Conservation (phyloP, 2,329 filamentous ascomycete species). For the Stagonosporopsis cucurbitacearum region DNA sequence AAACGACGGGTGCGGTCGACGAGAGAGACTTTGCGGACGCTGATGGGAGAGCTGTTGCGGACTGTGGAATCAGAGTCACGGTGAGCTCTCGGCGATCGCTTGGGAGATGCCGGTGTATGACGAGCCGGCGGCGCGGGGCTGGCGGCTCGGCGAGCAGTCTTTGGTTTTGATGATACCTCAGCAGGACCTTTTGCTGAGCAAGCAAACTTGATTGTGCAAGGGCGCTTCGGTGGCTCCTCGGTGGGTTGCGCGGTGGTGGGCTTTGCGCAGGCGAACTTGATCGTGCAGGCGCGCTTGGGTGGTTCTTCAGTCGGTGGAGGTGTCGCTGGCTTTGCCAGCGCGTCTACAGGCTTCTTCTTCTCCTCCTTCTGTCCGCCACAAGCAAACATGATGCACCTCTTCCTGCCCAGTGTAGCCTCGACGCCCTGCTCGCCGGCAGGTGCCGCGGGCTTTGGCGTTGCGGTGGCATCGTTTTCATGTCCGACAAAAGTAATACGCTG, state of each 20-base stretch:
- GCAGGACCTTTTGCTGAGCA: slow-evolving; percentile 64
- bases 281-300: slow-evolving; percentile 65
- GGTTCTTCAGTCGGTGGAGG: slow-evolving; percentile 37
- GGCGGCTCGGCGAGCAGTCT: slow-evolving; percentile 51
- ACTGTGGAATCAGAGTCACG: slow-evolving; percentile 60
- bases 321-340: slow-evolving; percentile 29
- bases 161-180: slow-evolving; percentile 42
- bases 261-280: slow-evolving; percentile 73
- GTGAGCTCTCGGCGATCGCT: slow-evolving; percentile 44
- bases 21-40: slow-evolving; percentile 48
- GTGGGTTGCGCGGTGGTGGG: slow-evolving; percentile 5
- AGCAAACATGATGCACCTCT: slow-evolving; percentile 91
- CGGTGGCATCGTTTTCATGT: slow-evolving; percentile 39
- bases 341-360: slow-evolving; percentile 47
- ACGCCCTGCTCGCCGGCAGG: slow-evolving; percentile 61
- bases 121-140: slow-evolving; percentile 52
- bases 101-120: slow-evolving; percentile 39
- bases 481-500: slow-evolving; percentile 47
- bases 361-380: slow-evolving; percentile 65
- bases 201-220: slow-evolving; percentile 75
- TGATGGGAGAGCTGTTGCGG: slow-evolving; percentile 56
- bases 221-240: slow-evolving; percentile 57
- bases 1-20: slow-evolving; percentile 44
- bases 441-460: not conserved
- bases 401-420: slow-evolving; percentile 72